These are phyloP conservation scores for Fusarium pseudograminearum DNA, from an alignment of 2,329 filamentous ascomycete genomes.

Conservation along the genomic window DNA sequence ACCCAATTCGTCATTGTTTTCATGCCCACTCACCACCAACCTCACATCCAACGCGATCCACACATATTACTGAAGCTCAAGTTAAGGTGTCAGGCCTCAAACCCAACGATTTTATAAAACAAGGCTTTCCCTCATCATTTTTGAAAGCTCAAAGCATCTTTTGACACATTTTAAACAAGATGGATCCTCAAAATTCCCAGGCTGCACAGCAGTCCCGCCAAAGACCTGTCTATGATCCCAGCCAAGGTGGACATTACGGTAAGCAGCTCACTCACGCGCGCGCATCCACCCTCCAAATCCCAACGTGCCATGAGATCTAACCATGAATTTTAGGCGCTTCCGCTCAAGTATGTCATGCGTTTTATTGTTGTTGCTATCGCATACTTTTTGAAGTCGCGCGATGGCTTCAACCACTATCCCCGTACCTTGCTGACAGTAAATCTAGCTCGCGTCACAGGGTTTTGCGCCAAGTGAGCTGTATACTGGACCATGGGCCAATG, in stretches of 20 bases:
- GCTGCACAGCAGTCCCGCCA: slow-evolving; percentile 68
- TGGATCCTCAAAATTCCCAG: slow-evolving; percentile 60
- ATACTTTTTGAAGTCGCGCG: background rate
- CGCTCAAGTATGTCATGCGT: slow-evolving; percentile 54
- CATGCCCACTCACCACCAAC: slow-evolving; percentile 8
- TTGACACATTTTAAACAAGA: slow-evolving; percentile 36
- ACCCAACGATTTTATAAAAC: slow-evolving; percentile 5
- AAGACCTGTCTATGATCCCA: slow-evolving; percentile 77
- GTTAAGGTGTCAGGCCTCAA: slow-evolving; percentile 11
- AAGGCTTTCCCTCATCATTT: slow-evolving; percentile 1
- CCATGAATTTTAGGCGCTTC: slow-evolving; percentile 57
- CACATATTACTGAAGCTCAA: slow-evolving; percentile 10
- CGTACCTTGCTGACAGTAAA: slow-evolving; percentile 19
- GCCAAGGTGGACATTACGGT: slow-evolving; percentile 84
- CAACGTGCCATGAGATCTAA: slow-evolving; percentile 3
- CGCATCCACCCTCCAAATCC: slow-evolving; percentile 2
- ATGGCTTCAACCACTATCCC: slow-evolving; percentile 5
- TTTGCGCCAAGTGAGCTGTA: slow-evolving; percentile 95
- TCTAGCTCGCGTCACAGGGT: slow-evolving; percentile 84
- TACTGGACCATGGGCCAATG: slow-evolving; percentile 95
- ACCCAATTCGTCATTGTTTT: slow-evolving; percentile 13
- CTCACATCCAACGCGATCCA: slow-evolving; percentile 6
- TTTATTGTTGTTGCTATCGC: background rate
- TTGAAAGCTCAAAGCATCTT: background rate
- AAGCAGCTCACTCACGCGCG: slow-evolving; percentile 49